Conservation (phyloP, 306 rosid genomes). For the Lathyrus oleraceus region DNA sequence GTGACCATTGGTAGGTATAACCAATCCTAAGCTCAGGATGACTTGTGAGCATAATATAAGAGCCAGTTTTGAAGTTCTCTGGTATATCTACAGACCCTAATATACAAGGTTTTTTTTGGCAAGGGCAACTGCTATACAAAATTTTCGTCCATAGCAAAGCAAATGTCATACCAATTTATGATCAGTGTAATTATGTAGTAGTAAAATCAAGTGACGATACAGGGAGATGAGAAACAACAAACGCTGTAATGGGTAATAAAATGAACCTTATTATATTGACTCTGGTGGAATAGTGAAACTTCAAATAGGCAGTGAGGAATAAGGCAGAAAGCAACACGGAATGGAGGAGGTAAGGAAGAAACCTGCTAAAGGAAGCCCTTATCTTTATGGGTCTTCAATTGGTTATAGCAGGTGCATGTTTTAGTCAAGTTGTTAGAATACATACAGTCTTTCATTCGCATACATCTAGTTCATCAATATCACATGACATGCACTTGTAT, state of each 20-base stretch:
- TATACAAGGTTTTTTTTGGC: neutral
- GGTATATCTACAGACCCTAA: neutral
- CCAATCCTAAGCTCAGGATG: neutral
- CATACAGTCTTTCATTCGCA: neutral
- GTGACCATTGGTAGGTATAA: neutral
- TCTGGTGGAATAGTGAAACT: neutral
- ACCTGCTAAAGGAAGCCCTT: neutral
- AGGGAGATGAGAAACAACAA: neutral
- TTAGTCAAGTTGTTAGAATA: neutral
- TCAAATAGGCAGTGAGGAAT: neutral
- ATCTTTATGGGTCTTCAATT: neutral
- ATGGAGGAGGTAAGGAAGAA: neutral
- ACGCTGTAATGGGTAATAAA: neutral
- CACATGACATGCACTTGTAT: neutral
- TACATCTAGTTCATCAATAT: neutral
- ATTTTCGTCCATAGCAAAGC: neutral
- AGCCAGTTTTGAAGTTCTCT: neutral
- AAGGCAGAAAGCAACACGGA: neutral
- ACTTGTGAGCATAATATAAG: neutral
- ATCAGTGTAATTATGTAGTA: neutral
- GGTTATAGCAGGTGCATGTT: neutral
- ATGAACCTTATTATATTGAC: neutral
- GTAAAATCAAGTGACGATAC: neutral
- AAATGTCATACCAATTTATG: neutral
- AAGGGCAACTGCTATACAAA: neutral